Conservation (phyloP, 2,329 filamentous ascomycete genomes). For the Zymoseptoria brevis region DNA sequence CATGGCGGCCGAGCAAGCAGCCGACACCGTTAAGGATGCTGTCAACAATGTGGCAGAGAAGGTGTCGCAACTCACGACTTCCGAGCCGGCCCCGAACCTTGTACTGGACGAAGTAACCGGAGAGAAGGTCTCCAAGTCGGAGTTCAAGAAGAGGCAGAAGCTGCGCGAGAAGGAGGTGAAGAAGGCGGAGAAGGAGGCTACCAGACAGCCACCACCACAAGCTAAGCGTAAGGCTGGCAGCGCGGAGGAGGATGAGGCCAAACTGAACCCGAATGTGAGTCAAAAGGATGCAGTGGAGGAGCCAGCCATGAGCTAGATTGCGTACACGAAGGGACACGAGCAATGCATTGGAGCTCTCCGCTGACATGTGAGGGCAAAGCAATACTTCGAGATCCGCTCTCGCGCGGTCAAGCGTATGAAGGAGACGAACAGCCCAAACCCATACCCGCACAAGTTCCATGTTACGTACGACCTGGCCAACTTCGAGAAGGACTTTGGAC, state of each 20-base stretch:
- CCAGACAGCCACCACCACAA: slow-evolving; percentile 49
- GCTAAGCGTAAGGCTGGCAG: slow-evolving; percentile 54
- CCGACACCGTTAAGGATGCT: slow-evolving; percentile 31
- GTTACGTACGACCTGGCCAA: slow-evolving; percentile 74
- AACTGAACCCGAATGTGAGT: slow-evolving; percentile 65
- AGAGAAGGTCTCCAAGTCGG: slow-evolving; percentile 57
- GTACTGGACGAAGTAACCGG: slow-evolving; percentile 89
- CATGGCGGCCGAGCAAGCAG: slow-evolving; percentile 30
- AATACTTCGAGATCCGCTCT: slow-evolving; percentile 96
- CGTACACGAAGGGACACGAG: neutral
- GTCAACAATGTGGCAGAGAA: slow-evolving; percentile 29
- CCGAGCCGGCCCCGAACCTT: slow-evolving; percentile 44
- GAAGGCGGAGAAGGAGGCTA: slow-evolving; percentile 78
- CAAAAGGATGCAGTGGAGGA: neutral
- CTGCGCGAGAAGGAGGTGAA: slow-evolving; percentile 75
- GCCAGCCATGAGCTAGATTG: no score
- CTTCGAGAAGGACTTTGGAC: slow-evolving; percentile 68
- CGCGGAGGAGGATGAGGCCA: slow-evolving; percentile 57
- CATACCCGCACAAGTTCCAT: slow-evolving; percentile 91
- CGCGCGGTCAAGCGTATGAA: slow-evolving; percentile 70
- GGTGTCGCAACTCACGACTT: slow-evolving; percentile 28
- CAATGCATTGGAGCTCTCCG: neutral
- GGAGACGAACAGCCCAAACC: slow-evolving; percentile 65
- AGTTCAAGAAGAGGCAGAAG: slow-evolving; percentile 92
- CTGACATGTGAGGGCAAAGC: slow-evolving; percentile 38